Conservation (phyloP, 495 filamentous ascomycete species). For the Parathielavia appendiculata region DNA sequence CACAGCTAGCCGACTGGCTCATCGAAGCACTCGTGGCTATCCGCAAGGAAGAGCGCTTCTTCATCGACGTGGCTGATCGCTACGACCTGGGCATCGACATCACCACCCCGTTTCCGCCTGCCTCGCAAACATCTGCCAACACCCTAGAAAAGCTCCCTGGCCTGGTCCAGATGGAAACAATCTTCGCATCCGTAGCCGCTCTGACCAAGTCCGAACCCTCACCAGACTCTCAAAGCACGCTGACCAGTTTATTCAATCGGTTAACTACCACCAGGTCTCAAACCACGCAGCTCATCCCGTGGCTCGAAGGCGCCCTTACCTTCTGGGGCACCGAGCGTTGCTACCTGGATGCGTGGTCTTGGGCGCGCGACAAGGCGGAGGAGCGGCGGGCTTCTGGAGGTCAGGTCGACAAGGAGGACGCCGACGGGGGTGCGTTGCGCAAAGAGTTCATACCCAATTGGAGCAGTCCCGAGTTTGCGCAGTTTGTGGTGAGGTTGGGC, state of each 20-base stretch:
- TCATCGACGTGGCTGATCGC: conserved; percentile 57
- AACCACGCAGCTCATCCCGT: conserved; percentile 23
- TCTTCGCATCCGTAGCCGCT: conserved; percentile 3
- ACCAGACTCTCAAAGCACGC: neutral
- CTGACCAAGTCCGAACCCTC: conserved; percentile 1
- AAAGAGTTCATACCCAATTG: conserved; percentile 63
- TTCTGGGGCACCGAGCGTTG: conserved; percentile 70
- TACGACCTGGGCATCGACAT: conserved; percentile 55
- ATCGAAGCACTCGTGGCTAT: conserved; percentile 60
- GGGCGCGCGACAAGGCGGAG: conserved; percentile 39
- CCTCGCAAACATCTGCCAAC: conserved; percentile 4
- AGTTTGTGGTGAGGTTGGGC: conserved; percentile 46
- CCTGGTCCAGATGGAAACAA: conserved; percentile 26
- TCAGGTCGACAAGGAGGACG: conserved; percentile 33
- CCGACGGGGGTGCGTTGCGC: conserved; percentile 58
- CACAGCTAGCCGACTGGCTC: conserved; percentile 54
- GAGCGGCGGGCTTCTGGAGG: conserved; percentile 18
- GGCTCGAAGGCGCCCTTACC: conserved; percentile 61
- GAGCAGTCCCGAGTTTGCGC: conserved; percentile 54
- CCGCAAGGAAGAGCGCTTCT: conserved; percentile 61
- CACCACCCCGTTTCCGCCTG: conserved; percentile 16
- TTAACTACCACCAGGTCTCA: conserved; percentile 7
- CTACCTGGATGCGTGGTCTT: conserved; percentile 57
- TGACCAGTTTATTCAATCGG: conserved; percentile 29
- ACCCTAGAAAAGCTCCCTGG: conserved; percentile 26